Conservation (phyloP, 2,329 filamentous ascomycete genomes). For the Capronia americana region DNA sequence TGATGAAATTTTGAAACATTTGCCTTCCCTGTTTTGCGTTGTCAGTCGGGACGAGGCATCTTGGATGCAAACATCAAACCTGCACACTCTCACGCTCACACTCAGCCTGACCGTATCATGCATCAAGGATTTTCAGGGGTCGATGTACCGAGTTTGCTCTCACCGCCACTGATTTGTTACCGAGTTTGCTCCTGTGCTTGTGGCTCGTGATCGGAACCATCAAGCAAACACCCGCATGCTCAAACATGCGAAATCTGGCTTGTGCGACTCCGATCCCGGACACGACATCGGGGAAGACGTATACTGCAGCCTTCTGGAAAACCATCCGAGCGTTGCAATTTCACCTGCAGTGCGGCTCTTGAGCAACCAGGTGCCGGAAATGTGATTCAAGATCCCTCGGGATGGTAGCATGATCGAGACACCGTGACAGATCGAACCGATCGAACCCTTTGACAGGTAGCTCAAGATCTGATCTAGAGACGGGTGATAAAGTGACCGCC, state of each 20-base stretch:
- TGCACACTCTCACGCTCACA: neutral
- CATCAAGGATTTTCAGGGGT: neutral
- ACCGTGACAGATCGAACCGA: neutral
- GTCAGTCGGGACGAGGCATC: neutral
- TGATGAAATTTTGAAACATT: slow-evolving; percentile 28
- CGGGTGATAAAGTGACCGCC: neutral
- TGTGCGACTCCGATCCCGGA: slow-evolving; percentile 4
- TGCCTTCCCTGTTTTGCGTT: neutral
- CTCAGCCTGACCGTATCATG: neutral
- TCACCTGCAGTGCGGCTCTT: neutral
- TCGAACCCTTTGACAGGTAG: neutral
- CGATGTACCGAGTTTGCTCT: slow-evolving; percentile 12
- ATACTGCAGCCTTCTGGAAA: neutral
- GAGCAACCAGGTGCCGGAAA: neutral
- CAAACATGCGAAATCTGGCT: slow-evolving; percentile 1
- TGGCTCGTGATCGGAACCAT: slow-evolving; percentile 5
- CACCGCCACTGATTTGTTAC: slow-evolving; percentile 19
- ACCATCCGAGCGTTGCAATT: neutral
- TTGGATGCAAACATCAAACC: neutral
- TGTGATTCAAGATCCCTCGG: neutral
- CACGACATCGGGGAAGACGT: neutral
- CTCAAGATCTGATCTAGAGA: neutral
- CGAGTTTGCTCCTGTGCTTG: slow-evolving; percentile 22
- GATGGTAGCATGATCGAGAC: neutral
- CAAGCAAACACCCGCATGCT: slow-evolving; percentile 15